Evolutionary conservation across 2,329 filamentous ascomycete genomes (phyloP).

Genomic region (Aureobasidium zeae): DNA sequence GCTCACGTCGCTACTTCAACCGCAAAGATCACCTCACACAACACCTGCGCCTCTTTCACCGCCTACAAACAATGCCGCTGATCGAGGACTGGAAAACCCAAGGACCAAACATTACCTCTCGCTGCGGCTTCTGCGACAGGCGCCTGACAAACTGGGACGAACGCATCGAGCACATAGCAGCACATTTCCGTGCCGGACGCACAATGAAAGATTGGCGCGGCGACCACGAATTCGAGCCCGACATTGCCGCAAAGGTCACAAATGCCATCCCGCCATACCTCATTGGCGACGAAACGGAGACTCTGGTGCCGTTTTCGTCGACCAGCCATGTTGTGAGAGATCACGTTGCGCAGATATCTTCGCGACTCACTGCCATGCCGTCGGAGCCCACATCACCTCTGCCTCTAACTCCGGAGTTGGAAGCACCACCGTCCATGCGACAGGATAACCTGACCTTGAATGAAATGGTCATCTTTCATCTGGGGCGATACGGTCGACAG

Average conservation of each 20-base stretch:
- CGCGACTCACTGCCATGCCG: background rate
- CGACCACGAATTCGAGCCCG: conserved; percentile 43
- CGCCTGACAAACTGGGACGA: conserved; percentile 43
- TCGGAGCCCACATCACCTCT: conserved; percentile 4
- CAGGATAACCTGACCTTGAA: conserved; percentile 28
- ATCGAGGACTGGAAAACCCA: conserved; percentile 45
- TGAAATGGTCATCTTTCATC: conserved; percentile 40
- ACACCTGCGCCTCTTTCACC: conserved; percentile 52
- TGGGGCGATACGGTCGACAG: conserved; percentile 38
- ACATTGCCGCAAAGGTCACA: conserved; percentile 38
- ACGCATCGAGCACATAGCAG: conserved; percentile 44
- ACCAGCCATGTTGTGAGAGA: conserved; percentile 1
- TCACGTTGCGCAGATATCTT: conserved; percentile 7
- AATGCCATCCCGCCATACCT: conserved; percentile 45
- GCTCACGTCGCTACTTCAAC: conserved; percentile 56
- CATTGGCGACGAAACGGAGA: conserved; percentile 39
- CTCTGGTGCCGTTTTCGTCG: conserved; percentile 40
- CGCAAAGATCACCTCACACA: conserved; percentile 55
- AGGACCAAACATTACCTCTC: conserved; percentile 44
- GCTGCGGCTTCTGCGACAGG: conserved; percentile 46
- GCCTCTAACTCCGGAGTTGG: conserved; percentile 7
- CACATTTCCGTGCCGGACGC: conserved; percentile 45
- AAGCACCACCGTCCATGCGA: background rate
- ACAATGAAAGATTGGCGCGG: conserved; percentile 48
- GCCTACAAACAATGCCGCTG: conserved; percentile 47